These are phyloP conservation scores for Priceomyces melissophilus DNA, from an alignment of 805 yeast species.

Conservation along the genomic window DNA sequence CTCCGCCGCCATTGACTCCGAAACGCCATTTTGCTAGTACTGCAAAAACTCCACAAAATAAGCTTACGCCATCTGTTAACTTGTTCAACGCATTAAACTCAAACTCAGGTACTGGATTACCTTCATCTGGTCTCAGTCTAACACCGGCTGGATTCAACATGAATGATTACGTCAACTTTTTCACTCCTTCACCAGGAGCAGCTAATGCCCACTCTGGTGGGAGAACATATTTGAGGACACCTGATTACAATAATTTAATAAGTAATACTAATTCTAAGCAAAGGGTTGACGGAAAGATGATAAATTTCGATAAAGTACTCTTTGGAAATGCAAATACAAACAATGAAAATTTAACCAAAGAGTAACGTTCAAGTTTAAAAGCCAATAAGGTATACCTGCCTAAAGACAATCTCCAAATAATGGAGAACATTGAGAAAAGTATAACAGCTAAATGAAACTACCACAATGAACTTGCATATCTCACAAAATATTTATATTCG, in stretches of 20 bases:
- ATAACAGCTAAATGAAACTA: no score
- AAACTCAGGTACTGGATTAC: conserved; percentile 28
- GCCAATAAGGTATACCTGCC: no score
- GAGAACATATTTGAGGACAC: conserved; percentile 35
- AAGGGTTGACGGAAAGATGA: conserved; percentile 41
- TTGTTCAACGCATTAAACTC: conserved; percentile 20
- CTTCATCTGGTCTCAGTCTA: conserved; percentile 42
- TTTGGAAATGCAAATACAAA: conserved; percentile 16
- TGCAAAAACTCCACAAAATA: conserved; percentile 38
- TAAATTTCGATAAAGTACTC: conserved; percentile 39
- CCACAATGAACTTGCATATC: no score
- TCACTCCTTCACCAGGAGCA: conserved; percentile 64
- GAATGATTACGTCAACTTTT: conserved; percentile 77
- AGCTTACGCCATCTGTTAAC: conserved; percentile 39
- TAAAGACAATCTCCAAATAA: no score
- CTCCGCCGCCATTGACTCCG: conserved; percentile 44
- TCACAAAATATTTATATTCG: no score
- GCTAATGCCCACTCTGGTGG: conserved; percentile 7
- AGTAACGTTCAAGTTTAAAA: neutral
- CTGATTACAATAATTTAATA: conserved; percentile 36
- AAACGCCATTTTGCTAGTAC: conserved; percentile 27
- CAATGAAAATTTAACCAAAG: conserved; percentile 7
- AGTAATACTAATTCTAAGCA: conserved; percentile 15
- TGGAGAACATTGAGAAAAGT: no score
- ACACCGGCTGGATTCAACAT: conserved; percentile 72